Evolutionary conservation across 2,329 filamentous ascomycete genomes (phyloP).

Genomic region (Fusarium sp.): DNA sequence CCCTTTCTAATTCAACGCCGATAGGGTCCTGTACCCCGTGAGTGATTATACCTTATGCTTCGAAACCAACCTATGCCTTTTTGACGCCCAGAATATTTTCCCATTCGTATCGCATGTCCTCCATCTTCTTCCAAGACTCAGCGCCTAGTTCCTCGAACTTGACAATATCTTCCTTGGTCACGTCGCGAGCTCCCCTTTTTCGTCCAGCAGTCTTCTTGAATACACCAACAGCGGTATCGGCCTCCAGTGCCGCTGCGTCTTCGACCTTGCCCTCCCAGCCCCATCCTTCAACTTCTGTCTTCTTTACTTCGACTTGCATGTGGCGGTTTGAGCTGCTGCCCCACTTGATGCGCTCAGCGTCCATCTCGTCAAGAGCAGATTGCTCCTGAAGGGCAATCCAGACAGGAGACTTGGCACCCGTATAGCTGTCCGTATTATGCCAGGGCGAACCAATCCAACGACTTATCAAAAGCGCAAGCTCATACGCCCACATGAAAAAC

Average conservation of each 20-base stretch:
- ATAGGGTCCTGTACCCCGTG: not conserved
- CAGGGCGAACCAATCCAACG: conserved; percentile 88
- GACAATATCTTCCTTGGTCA: conserved; percentile 69
- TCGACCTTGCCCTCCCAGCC: conserved; percentile 74
- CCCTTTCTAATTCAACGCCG: conserved; percentile 20
- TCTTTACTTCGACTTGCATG: conserved; percentile 72
- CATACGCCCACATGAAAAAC: conserved; percentile 77
- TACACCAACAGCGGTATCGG: conserved; percentile 59
- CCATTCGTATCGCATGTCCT: conserved; percentile 76
- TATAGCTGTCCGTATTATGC: conserved; percentile 83
- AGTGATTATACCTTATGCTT: conserved; percentile 3
- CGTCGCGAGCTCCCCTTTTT: conserved; percentile 66
- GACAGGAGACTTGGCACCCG: conserved; percentile 78
- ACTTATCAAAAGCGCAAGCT: conserved; percentile 73
- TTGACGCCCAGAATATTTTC: conserved; percentile 55
- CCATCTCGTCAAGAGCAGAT: conserved; percentile 67
- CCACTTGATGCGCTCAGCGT: conserved; percentile 78
- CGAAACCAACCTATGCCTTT: conserved; percentile 6
- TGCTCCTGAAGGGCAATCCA: conserved; percentile 81
- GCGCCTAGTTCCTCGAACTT: conserved; percentile 73
- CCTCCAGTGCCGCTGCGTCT: conserved; percentile 55
- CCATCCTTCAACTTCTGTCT: conserved; percentile 90
- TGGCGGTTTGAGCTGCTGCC: conserved; percentile 75
- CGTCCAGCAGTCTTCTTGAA: conserved; percentile 67
- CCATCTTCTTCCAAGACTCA: conserved; percentile 76